Evolutionary conservation across 2,329 filamentous ascomycete genomes (phyloP), one percentile per base, ranked within the genome.

Genomic region (Davidsoniella australis): DNA sequence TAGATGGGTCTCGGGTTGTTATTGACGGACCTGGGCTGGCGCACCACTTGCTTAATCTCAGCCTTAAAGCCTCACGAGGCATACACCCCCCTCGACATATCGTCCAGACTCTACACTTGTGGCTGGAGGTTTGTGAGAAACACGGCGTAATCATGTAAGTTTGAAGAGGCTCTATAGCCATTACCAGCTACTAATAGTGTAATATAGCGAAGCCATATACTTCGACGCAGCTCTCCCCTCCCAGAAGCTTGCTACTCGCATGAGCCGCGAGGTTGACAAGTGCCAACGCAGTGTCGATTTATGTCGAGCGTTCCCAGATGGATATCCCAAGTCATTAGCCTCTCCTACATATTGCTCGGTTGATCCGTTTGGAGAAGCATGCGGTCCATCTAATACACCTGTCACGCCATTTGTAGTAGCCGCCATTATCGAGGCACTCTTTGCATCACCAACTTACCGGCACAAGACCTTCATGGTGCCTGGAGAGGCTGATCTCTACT

Each of bases 401-500:
- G 45, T 33, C 12, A 44, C 49, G 9, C 52, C 53, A 0, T 93
- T 94, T 54, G 73, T 93, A 37, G 82, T 94, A 0, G 78, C 85
- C 2, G 76, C 82, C 2, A 70, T 89, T 5, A 73, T 88, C 43
- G 85, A 94, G 54, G 73, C 76, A 5, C 64, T 95, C 18, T 61
- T 62, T n/a, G 52, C 56, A 0, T 73, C 63, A 4, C 16, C 59
- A 1, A 60, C 58, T 4, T 76, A 73, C 54, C 60, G 54, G 4
- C 57, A 54, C 53, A 59, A 69, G 41, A 68, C 66, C 7, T 64
- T 68, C 20, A 69, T 91, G 10, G 80, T 94, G 0, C 78, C 85
- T 0, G 87, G 84, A 0, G 89, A 96, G 63, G 89, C 89, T 1
- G 89, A 96, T 59, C 64, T 70, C 20, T 91, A 77, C 64, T 94